Conservation (phyloP, 1,284 basidiomycete species). For the Cerrena zonata region DNA sequence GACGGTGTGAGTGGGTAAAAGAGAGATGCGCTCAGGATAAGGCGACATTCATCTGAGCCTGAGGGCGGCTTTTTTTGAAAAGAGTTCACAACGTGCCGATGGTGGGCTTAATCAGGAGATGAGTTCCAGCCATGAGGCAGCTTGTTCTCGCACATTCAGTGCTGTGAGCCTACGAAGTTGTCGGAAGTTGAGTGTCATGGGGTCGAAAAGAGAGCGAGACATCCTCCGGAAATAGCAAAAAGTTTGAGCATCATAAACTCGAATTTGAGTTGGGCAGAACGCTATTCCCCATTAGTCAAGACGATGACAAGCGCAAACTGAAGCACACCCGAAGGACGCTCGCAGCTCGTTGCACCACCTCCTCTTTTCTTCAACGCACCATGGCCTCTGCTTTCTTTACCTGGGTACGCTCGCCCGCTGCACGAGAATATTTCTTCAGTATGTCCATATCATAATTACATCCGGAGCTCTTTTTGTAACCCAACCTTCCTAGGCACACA, state of each 20-base stretch:
- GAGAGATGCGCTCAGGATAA: neutral
- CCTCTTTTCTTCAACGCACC: slow-evolving; percentile 18
- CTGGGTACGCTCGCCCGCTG: slow-evolving; percentile 85
- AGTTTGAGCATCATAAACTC: too few relatives aligned
- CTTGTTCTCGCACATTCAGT: neutral
- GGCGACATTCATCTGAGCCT: neutral
- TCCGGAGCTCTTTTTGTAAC: slow-evolving; percentile 3
- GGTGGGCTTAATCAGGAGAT: neutral
- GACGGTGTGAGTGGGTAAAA: neutral
- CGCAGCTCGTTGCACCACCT: neutral
- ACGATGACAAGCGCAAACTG: neutral
- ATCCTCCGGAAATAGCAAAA: too few relatives aligned
- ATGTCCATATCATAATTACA: too few relatives aligned
- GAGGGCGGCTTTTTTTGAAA: neutral
- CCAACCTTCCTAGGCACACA: slow-evolving; percentile 65
- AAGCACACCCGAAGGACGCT: neutral
- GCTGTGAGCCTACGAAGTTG: neutral
- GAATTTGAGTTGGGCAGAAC: slow-evolving; percentile 1
- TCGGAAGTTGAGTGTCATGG: too few relatives aligned
- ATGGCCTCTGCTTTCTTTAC: slow-evolving; percentile 80
- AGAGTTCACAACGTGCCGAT: slow-evolving; percentile 3
- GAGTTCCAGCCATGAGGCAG: slow-evolving; percentile 1
- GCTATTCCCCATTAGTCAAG: neutral
- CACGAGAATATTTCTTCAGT: slow-evolving; percentile 92
- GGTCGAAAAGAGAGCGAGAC: too few relatives aligned